Base-by-base conservation (phyloP, 176 grass and related monocot species). In the Eleusine coracana region DNA sequence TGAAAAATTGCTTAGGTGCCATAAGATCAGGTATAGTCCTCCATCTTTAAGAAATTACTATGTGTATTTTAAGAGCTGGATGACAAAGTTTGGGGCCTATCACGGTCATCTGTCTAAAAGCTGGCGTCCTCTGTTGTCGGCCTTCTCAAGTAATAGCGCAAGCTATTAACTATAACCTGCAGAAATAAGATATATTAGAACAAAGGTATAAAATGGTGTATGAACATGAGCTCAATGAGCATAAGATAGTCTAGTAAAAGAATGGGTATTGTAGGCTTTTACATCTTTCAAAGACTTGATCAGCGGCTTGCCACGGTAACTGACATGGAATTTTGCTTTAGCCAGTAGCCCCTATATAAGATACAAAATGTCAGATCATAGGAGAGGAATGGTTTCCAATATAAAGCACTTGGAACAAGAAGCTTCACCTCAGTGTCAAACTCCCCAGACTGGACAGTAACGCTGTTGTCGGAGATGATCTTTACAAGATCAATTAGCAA, bases 321-420 rank as follows among this genome's bases (percentile, higher is more conserved):
- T 96, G 74, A 96, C 93, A 87, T 99, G 96, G 67, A 99, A 96
- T 88, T 96, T 99, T 59, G 96, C 96, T 89, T 96, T 99, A 25
- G 96, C 96, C 60, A 99, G 49, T 55, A 99, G 73, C 23, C 96
- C 96, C 96, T 99, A 70, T 99, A 70, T 50, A 88, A 68, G 59
- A 83, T 66, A 25, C 25, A 74, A 11, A 82, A 73, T 82, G 28
- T 85, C 66, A 88, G 55, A 15, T 76, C 15, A 83, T 54, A 87
- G 41, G 15, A 79, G 25, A 82, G 67, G 76, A 88, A 65, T 42
- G 25, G 17, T 66, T 80, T 20, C 14, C 48, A 69, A 49, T 68
- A 49, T 23, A 82, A 11, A 39, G 86, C 20, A 16, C 21, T 45
- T 27, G 0, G 3, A 18, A 68, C 4, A 31, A 77, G 23, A 70